Percentiles rank a stretch among this genome's conserved stretches.
These are phyloP conservation scores for Jasminum sambac DNA, from an alignment of 257 asterid genomes.

Conservation along the genomic window DNA sequence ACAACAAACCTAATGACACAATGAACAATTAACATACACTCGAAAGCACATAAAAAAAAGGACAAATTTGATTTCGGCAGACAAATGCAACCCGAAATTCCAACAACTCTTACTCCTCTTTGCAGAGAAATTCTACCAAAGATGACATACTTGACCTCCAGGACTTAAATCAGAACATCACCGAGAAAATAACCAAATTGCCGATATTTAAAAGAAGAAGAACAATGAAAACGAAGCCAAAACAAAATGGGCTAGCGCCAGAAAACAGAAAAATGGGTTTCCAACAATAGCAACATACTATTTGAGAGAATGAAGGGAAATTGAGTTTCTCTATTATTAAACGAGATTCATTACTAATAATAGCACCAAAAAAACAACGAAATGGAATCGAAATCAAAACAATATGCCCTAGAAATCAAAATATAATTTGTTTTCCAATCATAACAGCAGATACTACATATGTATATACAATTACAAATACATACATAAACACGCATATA, in stretches of 20 bases:
- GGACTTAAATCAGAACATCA: background rate
- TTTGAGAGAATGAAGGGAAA: too few species aligned
- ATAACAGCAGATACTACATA: background rate
- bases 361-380: background rate
- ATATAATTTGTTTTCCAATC: background rate
- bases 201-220: too few species aligned
- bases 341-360: background rate
- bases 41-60: background rate
- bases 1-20: slow-evolving; percentile 26
- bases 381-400: background rate
- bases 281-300: background rate
- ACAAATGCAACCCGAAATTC: background rate
- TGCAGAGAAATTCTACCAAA: background rate
- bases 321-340: too few species aligned
- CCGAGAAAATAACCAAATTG: background rate
- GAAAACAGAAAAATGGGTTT: background rate
- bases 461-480: background rate
- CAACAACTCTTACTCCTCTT: background rate
- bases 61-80: background rate
- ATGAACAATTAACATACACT: background rate
- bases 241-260: background rate
- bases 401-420: background rate
- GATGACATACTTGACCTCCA: background rate
- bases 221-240: background rate
- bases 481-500: background rate